Percentiles rank a stretch among this genome's conserved stretches.
Conservation (phyloP, 2,329 filamentous ascomycete species). For the Didymella pomorum region DNA sequence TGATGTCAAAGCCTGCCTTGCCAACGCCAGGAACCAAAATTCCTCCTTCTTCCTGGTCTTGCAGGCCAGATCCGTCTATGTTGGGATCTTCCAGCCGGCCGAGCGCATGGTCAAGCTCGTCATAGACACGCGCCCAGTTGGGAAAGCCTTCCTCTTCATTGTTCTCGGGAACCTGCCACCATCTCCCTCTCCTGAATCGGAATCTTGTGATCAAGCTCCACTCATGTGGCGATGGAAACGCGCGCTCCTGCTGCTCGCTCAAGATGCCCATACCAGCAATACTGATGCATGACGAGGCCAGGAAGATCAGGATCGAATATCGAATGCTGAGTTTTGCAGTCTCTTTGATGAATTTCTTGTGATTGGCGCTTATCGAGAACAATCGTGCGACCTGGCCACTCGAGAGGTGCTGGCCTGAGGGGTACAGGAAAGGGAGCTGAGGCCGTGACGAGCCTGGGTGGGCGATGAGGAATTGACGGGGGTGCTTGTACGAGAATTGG, state of each 20-base stretch:
- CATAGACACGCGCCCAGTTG: slow-evolving; percentile 75
- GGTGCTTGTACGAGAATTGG: slow-evolving; percentile 66
- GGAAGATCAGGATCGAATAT: slow-evolving; percentile 72
- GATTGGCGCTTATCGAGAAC: slow-evolving; percentile 74
- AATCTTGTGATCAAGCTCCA: slow-evolving; percentile 78
- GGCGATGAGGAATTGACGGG: slow-evolving; percentile 59
- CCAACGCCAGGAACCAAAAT: slow-evolving; percentile 46
- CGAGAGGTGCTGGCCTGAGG: slow-evolving; percentile 54
- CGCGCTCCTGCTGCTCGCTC: slow-evolving; percentile 77
- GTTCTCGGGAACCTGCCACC: slow-evolving; percentile 60
- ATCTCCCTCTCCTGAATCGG: slow-evolving; percentile 66
- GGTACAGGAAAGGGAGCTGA: slow-evolving; percentile 71
- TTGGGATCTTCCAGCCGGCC: slow-evolving; percentile 72
- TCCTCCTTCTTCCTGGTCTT: slow-evolving; percentile 64
- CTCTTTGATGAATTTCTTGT: slow-evolving; percentile 72
- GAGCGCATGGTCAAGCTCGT: slow-evolving; percentile 67
- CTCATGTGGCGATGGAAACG: slow-evolving; percentile 81
- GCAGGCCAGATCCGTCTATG: slow-evolving; percentile 72
- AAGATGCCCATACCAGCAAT: slow-evolving; percentile 71
- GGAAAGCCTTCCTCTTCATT: slow-evolving; percentile 66
- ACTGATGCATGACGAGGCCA: slow-evolving; percentile 66
- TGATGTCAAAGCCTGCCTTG: slow-evolving; percentile 70
- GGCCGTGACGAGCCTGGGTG: slow-evolving; percentile 60
- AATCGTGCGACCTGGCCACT: slow-evolving; percentile 67
- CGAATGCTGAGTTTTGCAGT: slow-evolving; percentile 75